Base-by-base conservation (phyloP, 2,329 filamentous ascomycete species). In the Pseudogymnoascus sp. region DNA sequence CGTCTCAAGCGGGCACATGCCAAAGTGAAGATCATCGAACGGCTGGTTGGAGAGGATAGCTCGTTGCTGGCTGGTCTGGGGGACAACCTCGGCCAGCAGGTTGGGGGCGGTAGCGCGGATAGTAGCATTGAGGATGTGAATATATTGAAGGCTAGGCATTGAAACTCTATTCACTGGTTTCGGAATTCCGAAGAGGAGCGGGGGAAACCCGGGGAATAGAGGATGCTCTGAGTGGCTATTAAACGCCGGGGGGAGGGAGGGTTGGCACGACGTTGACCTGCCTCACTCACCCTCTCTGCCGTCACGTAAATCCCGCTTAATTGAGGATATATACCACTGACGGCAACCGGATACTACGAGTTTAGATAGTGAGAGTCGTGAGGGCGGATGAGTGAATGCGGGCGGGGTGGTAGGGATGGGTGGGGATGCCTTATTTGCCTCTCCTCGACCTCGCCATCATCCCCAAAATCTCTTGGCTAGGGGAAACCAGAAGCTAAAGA, bases 21-120 rank as follows among this genome's bases (percentile, higher is more conserved):
- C 2, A 97, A 96, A 74, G 84, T 85, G 1, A 96, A 93, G 76
- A 83, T 99, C 57, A 86, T 97, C 50, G 89, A 95, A 74, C 87
- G 87, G 65, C 86, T 90, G 68, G 71, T 82, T 1, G 82, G 83
- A 7, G 81, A 83, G 68, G 68, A 74, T 23, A 73, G 76, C 61
- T 74, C 74, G 36, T 63, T 62, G 68, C 70, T 64, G 10, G 61
- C 44, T n/a, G 40, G 28, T 17, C 10, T 59, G 21, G 64, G 64
- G 17, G 65, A 66, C 5, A 26, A 35, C 8, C 57, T 64, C 11
- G 61, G 36, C 40, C 50, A 47, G 2, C 66, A 64, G 35, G 31
- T 36, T 13, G 35, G 26, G 1, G 67, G 63, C 42, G 66, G 64
- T 35, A 64, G 64, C n/a, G 76, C 76, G 1, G 74, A 71, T 42